phyloP scores from a whole-genome alignment of 192 early-diverging fungal genomes.

The Coemansia guatemalensis region DNA sequence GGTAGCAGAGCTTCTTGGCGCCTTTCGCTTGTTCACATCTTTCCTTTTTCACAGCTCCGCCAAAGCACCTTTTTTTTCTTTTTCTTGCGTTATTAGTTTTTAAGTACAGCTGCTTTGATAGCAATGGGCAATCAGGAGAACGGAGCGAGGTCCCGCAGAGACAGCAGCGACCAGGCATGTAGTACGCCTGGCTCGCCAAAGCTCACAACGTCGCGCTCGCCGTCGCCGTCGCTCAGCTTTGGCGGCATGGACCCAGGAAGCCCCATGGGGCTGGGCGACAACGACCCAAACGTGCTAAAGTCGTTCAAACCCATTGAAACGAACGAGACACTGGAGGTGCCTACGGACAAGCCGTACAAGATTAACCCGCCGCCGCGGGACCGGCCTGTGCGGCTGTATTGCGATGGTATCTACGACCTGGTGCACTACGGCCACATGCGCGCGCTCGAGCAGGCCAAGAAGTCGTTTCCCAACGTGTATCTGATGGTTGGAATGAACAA shows the following conservation, averaged over 20 bases:
- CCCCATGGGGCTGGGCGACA: conserved; percentile 50
- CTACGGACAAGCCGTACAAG: conserved; percentile 49
- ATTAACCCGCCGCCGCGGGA: conserved; percentile 69
- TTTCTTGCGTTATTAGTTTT: conserved; percentile 5
- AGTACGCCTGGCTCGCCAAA: conserved; percentile 39
- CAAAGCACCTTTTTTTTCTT: conserved; percentile 8
- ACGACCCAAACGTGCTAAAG: conserved; percentile 38
- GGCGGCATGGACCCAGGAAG: conserved; percentile 33
- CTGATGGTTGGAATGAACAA: conserved; percentile 77
- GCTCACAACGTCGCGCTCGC: conserved; percentile 30
- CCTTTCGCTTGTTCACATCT: neutral
- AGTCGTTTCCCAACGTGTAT: conserved; percentile 71
- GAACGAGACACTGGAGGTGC: conserved; percentile 39
- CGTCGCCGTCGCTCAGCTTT: conserved; percentile 26
- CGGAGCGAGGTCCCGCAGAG: conserved; percentile 5
- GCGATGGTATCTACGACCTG: conserved; percentile 85
- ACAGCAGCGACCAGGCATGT: conserved; percentile 20
- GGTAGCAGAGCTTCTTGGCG: neutral
- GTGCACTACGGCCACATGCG: conserved; percentile 83
- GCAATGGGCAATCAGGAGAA: conserved; percentile 21
- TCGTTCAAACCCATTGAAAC: conserved; percentile 41
- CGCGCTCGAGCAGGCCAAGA: conserved; percentile 82
- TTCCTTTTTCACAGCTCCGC: neutral
- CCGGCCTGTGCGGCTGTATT: conserved; percentile 76
- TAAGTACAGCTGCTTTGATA: neutral